phyloP scores from a whole-genome alignment of 441 rosid genomes.

The Erodium texanum region DNA sequence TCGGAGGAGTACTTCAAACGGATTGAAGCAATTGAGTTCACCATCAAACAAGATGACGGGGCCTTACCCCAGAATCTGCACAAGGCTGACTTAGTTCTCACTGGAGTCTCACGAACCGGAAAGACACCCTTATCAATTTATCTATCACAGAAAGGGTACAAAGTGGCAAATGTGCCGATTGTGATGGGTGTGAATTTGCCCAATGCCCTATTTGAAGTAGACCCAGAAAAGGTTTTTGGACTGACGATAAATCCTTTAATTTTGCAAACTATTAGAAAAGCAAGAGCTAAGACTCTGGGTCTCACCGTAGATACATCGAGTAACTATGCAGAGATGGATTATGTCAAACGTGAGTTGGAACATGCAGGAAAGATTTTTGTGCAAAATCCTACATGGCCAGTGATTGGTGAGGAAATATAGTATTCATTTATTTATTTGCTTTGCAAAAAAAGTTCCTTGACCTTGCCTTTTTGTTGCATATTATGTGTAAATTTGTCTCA shows the following conservation, averaged over 20 bases:
- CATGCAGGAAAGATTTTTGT: constrained; percentile 55
- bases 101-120: constrained; percentile 77
- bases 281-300: constrained; percentile 67
- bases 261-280: constrained; percentile 58
- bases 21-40: constrained; percentile 76
- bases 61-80: constrained; percentile 60
- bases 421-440: background rate
- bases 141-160: constrained; percentile 73
- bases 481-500: too few species aligned
- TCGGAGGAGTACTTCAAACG: constrained; percentile 59
- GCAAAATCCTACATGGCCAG: constrained; percentile 77
- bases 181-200: constrained; percentile 66
- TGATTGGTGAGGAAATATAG: constrained; percentile 45
- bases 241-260: constrained; percentile 62
- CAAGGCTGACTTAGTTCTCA: constrained; percentile 62
- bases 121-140: constrained; percentile 78
- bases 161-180: constrained; percentile 81
- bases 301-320: constrained; percentile 38
- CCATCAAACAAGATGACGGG: constrained; percentile 84
- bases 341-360: constrained; percentile 58
- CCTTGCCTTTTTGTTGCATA: too few species aligned
- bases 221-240: constrained; percentile 64
- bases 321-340: constrained; percentile 68
- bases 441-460: too few species aligned
- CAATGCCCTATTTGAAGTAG: constrained; percentile 50